Conservation (phyloP, 140 eudicot genomes). For the Flaveria floridana region DNA sequence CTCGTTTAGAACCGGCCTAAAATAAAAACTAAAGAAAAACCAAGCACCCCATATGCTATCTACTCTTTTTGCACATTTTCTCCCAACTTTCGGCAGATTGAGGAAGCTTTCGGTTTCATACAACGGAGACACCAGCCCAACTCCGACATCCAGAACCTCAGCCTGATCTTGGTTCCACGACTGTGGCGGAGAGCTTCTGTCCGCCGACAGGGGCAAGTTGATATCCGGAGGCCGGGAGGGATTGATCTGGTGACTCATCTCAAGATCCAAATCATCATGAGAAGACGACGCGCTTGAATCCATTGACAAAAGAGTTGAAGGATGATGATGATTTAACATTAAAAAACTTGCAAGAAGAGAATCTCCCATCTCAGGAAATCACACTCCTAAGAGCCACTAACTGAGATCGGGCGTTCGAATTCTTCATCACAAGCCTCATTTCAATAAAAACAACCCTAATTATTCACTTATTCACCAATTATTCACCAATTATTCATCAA, state of each 20-base stretch:
- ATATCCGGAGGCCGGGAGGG: slow-evolving; percentile 69
- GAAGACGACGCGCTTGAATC: slow-evolving; percentile 88
- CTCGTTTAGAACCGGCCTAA: slow-evolving; percentile 69
- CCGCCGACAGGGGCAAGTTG: slow-evolving; percentile 52
- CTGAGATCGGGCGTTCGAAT: slow-evolving; percentile 29
- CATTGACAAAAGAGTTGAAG: slow-evolving; percentile 87
- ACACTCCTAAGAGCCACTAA: slow-evolving; percentile 36
- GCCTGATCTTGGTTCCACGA: slow-evolving; percentile 59
- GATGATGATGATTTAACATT: slow-evolving; percentile 65
- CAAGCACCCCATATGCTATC: slow-evolving; percentile 99
- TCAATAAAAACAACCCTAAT: slow-evolving; percentile 7
- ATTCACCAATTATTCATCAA: slow-evolving; percentile 17
- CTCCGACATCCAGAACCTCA: slow-evolving; percentile 75
- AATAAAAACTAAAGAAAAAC: slow-evolving; percentile 86
- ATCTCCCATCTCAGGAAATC: slow-evolving; percentile 71
- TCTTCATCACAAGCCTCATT: slow-evolving; percentile 41
- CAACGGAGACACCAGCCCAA: slow-evolving; percentile 61
- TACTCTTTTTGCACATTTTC: slow-evolving; percentile 68
- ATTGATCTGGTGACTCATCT: slow-evolving; percentile 59
- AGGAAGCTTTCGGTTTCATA: slow-evolving; percentile 70
- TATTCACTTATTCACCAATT: background rate
- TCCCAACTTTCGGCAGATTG: slow-evolving; percentile 54
- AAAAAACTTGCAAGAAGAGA: slow-evolving; percentile 59
- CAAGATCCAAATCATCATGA: slow-evolving; percentile 69
- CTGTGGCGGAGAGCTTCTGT: slow-evolving; percentile 64